These are phyloP conservation scores for Russula olivacea DNA, from an alignment of 768 basidiomycete genomes.

Conservation along the genomic window DNA sequence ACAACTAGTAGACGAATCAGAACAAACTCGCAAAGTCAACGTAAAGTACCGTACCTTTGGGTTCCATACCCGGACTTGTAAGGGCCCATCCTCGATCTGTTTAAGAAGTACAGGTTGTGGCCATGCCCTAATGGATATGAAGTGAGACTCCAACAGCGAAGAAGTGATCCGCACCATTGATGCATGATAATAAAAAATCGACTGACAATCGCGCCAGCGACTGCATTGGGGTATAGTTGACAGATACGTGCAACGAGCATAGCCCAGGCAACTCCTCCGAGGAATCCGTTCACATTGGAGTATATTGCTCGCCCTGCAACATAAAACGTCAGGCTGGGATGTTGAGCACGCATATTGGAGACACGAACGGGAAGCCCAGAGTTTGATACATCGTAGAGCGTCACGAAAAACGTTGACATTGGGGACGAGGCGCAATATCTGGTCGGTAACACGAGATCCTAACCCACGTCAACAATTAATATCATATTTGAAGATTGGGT, in stretches of 20 bases:
- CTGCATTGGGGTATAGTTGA: slow-evolving; percentile 93
- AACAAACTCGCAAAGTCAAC: slow-evolving; percentile 4
- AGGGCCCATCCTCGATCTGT: slow-evolving; percentile 91
- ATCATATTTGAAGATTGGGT: background rate
- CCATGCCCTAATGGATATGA: slow-evolving; percentile 69
- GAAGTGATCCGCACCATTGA: slow-evolving; percentile 63
- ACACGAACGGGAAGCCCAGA: slow-evolving; percentile 90
- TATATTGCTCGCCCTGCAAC: slow-evolving; percentile 85
- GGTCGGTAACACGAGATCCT: slow-evolving; percentile 95
- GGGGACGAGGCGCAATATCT: slow-evolving; percentile 91
- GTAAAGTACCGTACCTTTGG: slow-evolving; percentile 57
- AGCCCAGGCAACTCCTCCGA: slow-evolving; percentile 98
- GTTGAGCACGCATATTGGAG: background rate
- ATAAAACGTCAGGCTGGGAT: slow-evolving; percentile 4
- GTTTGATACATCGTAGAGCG: slow-evolving; percentile 89
- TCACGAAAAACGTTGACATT: slow-evolving; percentile 93
- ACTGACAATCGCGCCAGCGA: slow-evolving; percentile 92
- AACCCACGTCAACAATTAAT: slow-evolving; percentile 8
- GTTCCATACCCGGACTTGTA: slow-evolving; percentile 96
- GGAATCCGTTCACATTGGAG: slow-evolving; percentile 95
- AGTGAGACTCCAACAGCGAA: background rate
- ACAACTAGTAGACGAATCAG: slow-evolving; percentile 47
- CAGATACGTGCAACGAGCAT: slow-evolving; percentile 99
- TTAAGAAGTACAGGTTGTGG: slow-evolving; percentile 96
- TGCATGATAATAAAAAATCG: slow-evolving; percentile 98